Conservation (phyloP, 495 filamentous ascomycete species). For the Neurospora terricola region DNA sequence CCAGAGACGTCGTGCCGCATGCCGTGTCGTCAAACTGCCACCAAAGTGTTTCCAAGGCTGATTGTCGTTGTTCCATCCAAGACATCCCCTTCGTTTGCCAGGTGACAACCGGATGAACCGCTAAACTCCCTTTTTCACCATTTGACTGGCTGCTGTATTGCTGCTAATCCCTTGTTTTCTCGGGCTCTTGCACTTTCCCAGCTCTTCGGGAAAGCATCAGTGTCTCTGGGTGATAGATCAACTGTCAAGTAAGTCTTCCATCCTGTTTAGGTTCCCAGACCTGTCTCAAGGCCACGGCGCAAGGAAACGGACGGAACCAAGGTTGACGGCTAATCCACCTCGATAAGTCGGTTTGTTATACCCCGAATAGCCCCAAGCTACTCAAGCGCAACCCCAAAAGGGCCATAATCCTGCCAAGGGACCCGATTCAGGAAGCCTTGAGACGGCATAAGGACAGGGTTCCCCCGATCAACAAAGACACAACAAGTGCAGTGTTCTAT, state of each 20-base stretch:
- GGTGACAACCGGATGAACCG: background rate
- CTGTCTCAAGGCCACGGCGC: constrained; percentile 8
- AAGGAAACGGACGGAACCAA: constrained; percentile 17
- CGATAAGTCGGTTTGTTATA: constrained; percentile 15
- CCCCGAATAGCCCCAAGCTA: constrained; percentile 8
- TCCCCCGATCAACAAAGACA: constrained; percentile 7
- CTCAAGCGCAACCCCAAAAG: background rate
- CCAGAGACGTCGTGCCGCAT: background rate
- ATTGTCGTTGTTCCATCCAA: background rate
- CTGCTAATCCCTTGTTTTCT: background rate
- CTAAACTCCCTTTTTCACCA: background rate
- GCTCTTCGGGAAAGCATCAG: constrained; percentile 4
- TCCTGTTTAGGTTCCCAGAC: constrained; percentile 13
- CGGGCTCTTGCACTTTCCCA: background rate
- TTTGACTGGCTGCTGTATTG: background rate
- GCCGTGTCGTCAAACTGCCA: background rate
- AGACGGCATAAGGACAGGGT: constrained; percentile 17
- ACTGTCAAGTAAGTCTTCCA: constrained; percentile 10
- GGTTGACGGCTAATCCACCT: constrained; percentile 21
- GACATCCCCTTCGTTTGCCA: background rate
- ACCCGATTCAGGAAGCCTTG: constrained; percentile 16
- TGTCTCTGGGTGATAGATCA: constrained; percentile 9
- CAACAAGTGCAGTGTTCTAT: background rate
- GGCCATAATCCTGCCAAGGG: constrained; percentile 13
- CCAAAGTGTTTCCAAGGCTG: background rate